phyloP scores from a whole-genome alignment of 1,139 yeast genomes.

The Meyerozyma guilliermondii region DNA sequence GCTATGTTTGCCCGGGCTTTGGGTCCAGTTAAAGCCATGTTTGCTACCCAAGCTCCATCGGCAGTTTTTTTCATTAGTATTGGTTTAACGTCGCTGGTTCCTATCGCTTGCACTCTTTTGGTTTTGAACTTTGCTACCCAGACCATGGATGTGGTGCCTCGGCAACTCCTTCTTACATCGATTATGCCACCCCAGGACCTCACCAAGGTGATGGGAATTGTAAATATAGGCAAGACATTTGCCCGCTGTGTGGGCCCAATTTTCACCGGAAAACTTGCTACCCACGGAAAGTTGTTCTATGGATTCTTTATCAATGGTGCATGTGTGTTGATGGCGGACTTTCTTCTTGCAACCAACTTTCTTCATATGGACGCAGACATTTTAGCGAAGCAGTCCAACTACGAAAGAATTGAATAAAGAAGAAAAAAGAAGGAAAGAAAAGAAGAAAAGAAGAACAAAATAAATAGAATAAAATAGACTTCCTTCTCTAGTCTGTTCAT shows the following conservation, averaged over 20 bases:
- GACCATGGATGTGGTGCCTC: slow-evolving; percentile 88
- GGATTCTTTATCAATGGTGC: slow-evolving; percentile 64
- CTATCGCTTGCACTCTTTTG: slow-evolving; percentile 46
- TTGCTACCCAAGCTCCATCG: slow-evolving; percentile 76
- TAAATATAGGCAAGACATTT: slow-evolving; percentile 78
- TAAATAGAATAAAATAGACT: no score
- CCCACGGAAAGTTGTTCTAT: slow-evolving; percentile 39
- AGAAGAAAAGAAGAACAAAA: no score
- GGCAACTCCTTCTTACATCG: slow-evolving; percentile 73
- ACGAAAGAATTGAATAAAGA: neutral
- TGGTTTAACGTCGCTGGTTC: slow-evolving; percentile 19
- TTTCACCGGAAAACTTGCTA: slow-evolving; percentile 72
- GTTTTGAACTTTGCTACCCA: slow-evolving; percentile 51
- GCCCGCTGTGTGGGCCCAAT: slow-evolving; percentile 81
- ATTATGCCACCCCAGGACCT: slow-evolving; percentile 60
- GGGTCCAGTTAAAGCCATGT: slow-evolving; percentile 78
- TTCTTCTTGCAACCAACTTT: slow-evolving; percentile 37
- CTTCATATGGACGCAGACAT: slow-evolving; percentile 35
- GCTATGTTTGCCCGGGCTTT: slow-evolving; percentile 60
- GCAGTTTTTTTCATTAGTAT: slow-evolving; percentile 49
- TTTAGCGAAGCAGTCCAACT: slow-evolving; percentile 17
- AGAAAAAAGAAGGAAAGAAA: no score
- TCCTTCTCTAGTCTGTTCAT: neutral
- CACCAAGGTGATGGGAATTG: slow-evolving; percentile 77
- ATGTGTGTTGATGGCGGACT: slow-evolving; percentile 44